phyloP scores from a whole-genome alignment of 2,329 filamentous ascomycete species.

The Colletotrichum falcatum region DNA sequence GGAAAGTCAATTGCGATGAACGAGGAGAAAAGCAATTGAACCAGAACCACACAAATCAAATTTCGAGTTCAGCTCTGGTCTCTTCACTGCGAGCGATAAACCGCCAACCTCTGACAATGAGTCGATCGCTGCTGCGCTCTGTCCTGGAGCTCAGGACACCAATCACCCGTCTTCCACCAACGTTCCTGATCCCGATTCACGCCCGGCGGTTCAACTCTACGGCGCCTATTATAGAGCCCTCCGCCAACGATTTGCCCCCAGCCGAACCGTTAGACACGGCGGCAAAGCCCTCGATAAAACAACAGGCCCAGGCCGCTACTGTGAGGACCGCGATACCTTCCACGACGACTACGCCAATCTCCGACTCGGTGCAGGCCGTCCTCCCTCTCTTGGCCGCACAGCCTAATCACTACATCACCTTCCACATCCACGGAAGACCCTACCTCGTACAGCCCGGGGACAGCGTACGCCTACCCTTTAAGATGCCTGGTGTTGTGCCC shows the following conservation, averaged over 20 bases:
- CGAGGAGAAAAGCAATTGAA: neutral
- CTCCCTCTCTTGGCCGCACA: conserved; percentile 80
- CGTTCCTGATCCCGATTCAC: conserved; percentile 45
- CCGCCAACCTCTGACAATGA: conserved; percentile 55
- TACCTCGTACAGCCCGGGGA: conserved; percentile 86
- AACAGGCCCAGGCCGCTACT: conserved; percentile 14
- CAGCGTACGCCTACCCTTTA: conserved; percentile 80
- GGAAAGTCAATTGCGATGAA: conserved; percentile 16
- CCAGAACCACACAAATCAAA: neutral
- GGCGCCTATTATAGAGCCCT: conserved; percentile 60
- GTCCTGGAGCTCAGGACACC: conserved; percentile 69
- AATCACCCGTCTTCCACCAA: conserved; percentile 52
- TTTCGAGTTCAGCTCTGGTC: conserved; percentile 7
- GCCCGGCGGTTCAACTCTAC: conserved; percentile 61
- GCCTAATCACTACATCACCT: conserved; percentile 80
- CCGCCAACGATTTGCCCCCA: conserved; percentile 39
- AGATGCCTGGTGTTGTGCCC: conserved; percentile 79
- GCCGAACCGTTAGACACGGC: conserved; percentile 28
- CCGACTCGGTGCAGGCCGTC: conserved; percentile 68
- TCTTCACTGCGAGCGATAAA: neutral
- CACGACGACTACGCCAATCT: conserved; percentile 56
- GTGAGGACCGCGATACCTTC: conserved; percentile 9
- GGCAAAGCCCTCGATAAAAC: conserved; percentile 28
- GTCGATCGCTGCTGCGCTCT: conserved; percentile 72
- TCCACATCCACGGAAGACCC: conserved; percentile 82